Percentiles rank a stretch among this genome's conserved stretches.
Evolutionary conservation across 352 stramenopile species (phyloP).

Genomic region (Thalassiosira mediterranea): DNA sequence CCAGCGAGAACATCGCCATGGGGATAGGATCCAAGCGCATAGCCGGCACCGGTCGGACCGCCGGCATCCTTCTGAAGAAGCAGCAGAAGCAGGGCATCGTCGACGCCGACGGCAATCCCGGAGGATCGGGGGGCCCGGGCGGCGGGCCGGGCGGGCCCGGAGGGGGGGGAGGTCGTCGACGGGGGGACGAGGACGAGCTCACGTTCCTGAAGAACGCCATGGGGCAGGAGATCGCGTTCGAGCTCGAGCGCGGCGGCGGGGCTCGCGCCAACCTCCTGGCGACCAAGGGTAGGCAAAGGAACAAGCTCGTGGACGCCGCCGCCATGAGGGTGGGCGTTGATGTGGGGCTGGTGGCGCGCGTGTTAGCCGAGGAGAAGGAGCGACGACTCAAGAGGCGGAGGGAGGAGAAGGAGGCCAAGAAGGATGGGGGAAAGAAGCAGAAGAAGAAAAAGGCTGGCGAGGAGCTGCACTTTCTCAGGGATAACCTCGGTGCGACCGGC

Average conservation of each 20-base stretch:
- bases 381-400: constrained; percentile 49
- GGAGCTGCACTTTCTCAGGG: constrained; percentile 47
- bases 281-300: constrained; percentile 47
- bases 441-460: constrained; percentile 38
- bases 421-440: constrained; percentile 11
- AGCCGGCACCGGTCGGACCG: constrained; percentile 77
- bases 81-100: constrained; percentile 68
- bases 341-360: constrained; percentile 51
- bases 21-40: constrained; percentile 80
- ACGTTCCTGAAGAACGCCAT: constrained; percentile 84
- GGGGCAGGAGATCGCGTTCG: constrained; percentile 79
- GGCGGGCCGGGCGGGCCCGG: constrained; percentile 14
- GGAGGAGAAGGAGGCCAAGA: constrained; percentile 41
- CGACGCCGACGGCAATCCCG: constrained; percentile 30
- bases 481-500: constrained; percentile 43
- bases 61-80: constrained; percentile 73
- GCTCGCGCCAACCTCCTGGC: constrained; percentile 76
- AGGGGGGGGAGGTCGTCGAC: constrained; percentile 5
- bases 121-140: constrained; percentile 43
- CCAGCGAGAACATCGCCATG: constrained; percentile 81
- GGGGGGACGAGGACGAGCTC: constrained; percentile 63
- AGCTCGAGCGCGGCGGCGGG: constrained; percentile 78
- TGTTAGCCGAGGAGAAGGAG: constrained; percentile 51
- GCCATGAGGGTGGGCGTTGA: constrained; percentile 71
- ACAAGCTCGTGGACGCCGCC: constrained; percentile 79